These are phyloP conservation scores for Pseudocercospora pini-densiflorae DNA, from an alignment of 2,329 filamentous ascomycete genomes.

Conservation along the genomic window DNA sequence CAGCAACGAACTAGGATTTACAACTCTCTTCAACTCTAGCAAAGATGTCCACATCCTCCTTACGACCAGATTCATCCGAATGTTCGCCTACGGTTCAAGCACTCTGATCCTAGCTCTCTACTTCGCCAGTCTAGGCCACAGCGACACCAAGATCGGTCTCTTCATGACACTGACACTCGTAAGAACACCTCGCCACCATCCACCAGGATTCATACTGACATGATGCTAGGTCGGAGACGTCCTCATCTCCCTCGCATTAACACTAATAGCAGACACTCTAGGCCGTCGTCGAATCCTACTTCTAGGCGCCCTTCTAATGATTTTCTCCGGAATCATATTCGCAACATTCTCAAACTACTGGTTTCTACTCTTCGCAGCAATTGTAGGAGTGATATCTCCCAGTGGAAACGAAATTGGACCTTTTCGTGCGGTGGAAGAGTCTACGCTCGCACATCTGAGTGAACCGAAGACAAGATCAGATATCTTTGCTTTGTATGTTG, in stretches of 20 bases:
- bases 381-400: constrained; percentile 41
- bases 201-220: not conserved
- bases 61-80: constrained; percentile 63
- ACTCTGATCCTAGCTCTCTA: constrained; percentile 41
- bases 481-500: constrained; percentile 40
- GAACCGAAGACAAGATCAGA: constrained; percentile 31
- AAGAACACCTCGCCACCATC: not conserved
- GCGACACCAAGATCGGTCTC: constrained; percentile 39
- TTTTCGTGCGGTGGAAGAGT: constrained; percentile 42
- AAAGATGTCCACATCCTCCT: constrained; percentile 63
- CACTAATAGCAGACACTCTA: constrained; percentile 37
- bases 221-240: constrained; percentile 36
- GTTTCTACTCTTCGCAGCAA: constrained; percentile 38
- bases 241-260: constrained; percentile 36
- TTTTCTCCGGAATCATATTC: constrained; percentile 36
- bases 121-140: constrained; percentile 35
- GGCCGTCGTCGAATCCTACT: constrained; percentile 38
- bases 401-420: constrained; percentile 43
- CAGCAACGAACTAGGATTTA: constrained; percentile 51
- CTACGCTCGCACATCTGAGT: constrained; percentile 39
- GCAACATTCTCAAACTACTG: constrained; percentile 35
- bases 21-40: constrained; percentile 48
- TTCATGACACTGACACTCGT: constrained; percentile 43
- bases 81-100: constrained; percentile 64
- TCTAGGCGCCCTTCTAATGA: constrained; percentile 37